Evolutionary conservation across 2,329 filamentous ascomycete species (phyloP).

Genomic region (Cercospora zeae-maydis): DNA sequence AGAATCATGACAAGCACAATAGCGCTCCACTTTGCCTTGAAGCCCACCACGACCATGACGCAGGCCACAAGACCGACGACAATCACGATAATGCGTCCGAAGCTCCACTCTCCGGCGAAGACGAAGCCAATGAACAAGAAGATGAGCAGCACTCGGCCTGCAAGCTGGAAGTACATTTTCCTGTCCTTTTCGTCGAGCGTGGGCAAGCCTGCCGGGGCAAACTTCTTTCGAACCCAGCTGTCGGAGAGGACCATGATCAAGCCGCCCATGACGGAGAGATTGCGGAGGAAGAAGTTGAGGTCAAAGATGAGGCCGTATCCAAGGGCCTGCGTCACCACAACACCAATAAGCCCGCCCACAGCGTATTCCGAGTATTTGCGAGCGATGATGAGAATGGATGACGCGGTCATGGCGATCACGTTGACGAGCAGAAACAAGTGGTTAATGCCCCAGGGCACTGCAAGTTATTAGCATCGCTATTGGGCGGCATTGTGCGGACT

Average conservation of each 20-base stretch:
- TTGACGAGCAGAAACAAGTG: slow-evolving; percentile 91
- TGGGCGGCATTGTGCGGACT: background rate
- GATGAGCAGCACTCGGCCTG: slow-evolving; percentile 89
- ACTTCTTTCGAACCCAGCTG: slow-evolving; percentile 95
- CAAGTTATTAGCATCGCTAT: background rate
- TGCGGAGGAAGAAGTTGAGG: slow-evolving; percentile 99
- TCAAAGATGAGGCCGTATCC: slow-evolving; percentile 98
- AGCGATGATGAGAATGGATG: slow-evolving; percentile 77
- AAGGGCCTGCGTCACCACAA: slow-evolving; percentile 88
- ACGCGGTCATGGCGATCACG: slow-evolving; percentile 74
- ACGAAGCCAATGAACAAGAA: slow-evolving; percentile 97
- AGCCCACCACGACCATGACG: slow-evolving; percentile 97
- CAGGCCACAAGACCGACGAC: slow-evolving; percentile 83
- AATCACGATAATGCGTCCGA: slow-evolving; percentile 83
- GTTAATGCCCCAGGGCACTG: slow-evolving; percentile 83
- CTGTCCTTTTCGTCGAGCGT: slow-evolving; percentile 97
- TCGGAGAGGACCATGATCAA: slow-evolving; percentile 97
- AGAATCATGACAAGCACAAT: slow-evolving; percentile 92
- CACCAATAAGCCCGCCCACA: slow-evolving; percentile 81
- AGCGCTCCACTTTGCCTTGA: slow-evolving; percentile 99
- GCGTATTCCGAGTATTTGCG: slow-evolving; percentile 93
- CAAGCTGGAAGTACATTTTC: slow-evolving; percentile 99
- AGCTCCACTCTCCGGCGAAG: slow-evolving; percentile 87
- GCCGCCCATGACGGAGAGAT: slow-evolving; percentile 93
- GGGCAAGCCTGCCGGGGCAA: slow-evolving; percentile 91